These are phyloP conservation scores for Trichoderma harzianum DNA, from an alignment of 2,329 filamentous ascomycete species.

Conservation along the genomic window DNA sequence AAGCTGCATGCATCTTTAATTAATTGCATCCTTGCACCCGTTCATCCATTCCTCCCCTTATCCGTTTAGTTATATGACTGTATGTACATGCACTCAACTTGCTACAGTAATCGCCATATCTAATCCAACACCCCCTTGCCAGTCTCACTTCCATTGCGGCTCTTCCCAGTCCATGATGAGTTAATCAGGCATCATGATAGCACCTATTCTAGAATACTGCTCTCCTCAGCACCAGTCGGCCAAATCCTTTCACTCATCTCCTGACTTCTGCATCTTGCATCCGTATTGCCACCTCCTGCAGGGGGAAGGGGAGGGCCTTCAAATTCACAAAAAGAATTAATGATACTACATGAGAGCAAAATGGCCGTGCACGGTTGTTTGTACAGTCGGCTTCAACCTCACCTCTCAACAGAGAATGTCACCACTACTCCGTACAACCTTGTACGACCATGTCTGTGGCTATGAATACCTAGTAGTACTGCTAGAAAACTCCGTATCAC, in stretches of 20 bases:
- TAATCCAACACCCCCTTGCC: background rate
- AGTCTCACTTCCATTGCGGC: background rate
- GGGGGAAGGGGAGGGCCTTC: too few species aligned
- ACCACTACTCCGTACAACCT: background rate
- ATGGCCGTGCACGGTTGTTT: background rate
- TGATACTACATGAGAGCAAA: background rate
- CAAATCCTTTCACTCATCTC: background rate
- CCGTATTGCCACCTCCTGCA: background rate
- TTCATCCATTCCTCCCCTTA: background rate
- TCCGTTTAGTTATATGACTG: background rate
- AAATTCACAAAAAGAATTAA: background rate
- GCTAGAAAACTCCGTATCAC: background rate
- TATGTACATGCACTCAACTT: background rate
- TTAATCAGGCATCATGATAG: background rate
- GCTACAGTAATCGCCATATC: background rate
- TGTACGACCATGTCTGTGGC: background rate
- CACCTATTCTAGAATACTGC: constrained; percentile 11
- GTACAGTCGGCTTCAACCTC: background rate
- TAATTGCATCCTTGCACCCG: background rate
- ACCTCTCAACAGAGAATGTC: background rate
- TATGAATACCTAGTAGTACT: background rate
- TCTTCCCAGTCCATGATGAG: background rate
- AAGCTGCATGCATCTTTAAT: background rate
- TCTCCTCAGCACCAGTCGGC: background rate
- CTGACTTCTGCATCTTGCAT: background rate